Base-by-base conservation (phyloP, 2,329 filamentous ascomycete genomes). In the Penicillium janthinellum region DNA sequence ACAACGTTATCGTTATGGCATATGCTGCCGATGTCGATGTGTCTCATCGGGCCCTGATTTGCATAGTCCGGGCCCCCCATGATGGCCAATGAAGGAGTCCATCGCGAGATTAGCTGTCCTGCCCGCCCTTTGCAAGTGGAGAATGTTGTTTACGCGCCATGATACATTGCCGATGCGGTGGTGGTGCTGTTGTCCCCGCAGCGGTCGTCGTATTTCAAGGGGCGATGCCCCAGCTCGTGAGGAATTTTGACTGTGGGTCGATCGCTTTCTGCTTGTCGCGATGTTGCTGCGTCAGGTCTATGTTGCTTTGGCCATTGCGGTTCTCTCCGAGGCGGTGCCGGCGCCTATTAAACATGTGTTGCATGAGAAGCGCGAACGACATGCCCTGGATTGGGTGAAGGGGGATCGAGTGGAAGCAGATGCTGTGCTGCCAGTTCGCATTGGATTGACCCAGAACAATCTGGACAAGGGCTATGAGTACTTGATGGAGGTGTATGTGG, bases 381-480 rank as follows among this genome's bases (percentile, higher is more conserved):
- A 71, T 1, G 66, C 71, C 22, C 56, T 62, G 14, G 71, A 74
- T 53, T 81, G 79, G 79, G 62, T 73, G 22, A 77, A 77, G 65
- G 64, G 73, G 31, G 66, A 74, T 48, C 74, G 73, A 37, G 63
- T 79, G 51, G 68, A 76, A 22, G 62, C 71, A 17, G 64, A 73
- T 57, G 66, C 74, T 0, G 68, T 76, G 34, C 64, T 82, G 48
- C 79, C 79, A 1, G 77, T 82, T 66, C 74, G 78, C n/a, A 80
- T 82, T 63, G 79, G 78, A 17, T 62, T 82, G 52, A 75, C 73
- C n/a, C 80, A 82, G 65, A 71, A 71, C 31, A 81, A 82, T 56
- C 64, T 82, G 14, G 75, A 81, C 12, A 72, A 75, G 15, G 79
- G 77, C n/a, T 72, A 78, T 65, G 75, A 78, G 41, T 72, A 72